phyloP scores from a whole-genome alignment of 345 rosid species.

The Kandelia obovata region DNA sequence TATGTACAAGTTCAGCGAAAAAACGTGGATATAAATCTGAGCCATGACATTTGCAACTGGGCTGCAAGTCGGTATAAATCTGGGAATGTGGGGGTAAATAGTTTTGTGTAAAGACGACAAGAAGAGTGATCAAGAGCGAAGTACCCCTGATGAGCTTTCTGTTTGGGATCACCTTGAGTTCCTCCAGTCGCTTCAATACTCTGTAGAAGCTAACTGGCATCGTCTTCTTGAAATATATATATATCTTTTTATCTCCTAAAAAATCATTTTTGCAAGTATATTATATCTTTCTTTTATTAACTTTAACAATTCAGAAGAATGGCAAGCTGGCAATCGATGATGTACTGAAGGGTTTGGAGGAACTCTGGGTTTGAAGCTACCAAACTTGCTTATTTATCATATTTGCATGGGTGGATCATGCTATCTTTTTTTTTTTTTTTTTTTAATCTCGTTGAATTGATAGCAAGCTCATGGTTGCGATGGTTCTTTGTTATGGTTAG shows the following conservation, averaged over 20 bases:
- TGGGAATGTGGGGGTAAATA: too few relatives aligned
- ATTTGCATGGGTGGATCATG: background rate
- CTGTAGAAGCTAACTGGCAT: background rate
- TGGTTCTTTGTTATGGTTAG: too few relatives aligned
- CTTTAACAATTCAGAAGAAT: background rate
- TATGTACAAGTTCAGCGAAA: background rate
- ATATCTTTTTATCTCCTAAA: background rate
- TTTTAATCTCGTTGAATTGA: background rate
- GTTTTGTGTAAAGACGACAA: too few relatives aligned
- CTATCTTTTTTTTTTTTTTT: too few relatives aligned
- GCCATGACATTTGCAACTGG: background rate
- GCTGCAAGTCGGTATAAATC: too few relatives aligned
- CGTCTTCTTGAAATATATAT: background rate
- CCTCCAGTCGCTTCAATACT: conserved; percentile 22
- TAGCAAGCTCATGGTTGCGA: too few relatives aligned
- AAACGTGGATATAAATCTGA: too few relatives aligned
- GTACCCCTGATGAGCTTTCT: background rate
- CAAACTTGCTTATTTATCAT: conserved; percentile 1
- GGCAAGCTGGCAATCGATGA: background rate
- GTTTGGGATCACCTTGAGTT: conserved; percentile 31
- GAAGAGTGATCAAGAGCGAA: background rate
- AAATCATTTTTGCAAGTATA: too few relatives aligned
- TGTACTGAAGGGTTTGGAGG: conserved; percentile 33
- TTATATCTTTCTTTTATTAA: too few relatives aligned
- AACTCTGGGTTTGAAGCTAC: conserved; percentile 19